These are phyloP conservation scores for Takakia lepidozioides DNA, from an alignment of 225 moss, liverwort and hornwort genomes.

Conservation along the genomic window DNA sequence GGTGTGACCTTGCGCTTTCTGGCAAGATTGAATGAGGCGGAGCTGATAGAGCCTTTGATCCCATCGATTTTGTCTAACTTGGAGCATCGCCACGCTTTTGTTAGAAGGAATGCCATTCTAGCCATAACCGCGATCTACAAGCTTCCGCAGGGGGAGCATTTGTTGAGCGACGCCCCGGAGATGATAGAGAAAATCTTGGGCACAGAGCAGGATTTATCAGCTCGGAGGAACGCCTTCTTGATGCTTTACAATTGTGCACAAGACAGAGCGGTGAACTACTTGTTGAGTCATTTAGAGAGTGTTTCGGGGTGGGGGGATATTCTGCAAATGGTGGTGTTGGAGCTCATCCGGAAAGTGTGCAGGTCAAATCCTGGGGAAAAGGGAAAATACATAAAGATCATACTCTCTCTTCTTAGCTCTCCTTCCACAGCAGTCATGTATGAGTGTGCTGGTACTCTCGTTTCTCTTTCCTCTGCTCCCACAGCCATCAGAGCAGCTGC, in stretches of 20 bases:
- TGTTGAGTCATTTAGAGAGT: slow-evolving; percentile 70
- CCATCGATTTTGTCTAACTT: slow-evolving; percentile 82
- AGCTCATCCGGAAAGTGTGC: slow-evolving; percentile 85
- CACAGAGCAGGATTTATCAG: slow-evolving; percentile 75
- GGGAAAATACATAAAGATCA: slow-evolving; percentile 95
- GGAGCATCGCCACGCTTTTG: slow-evolving; percentile 95
- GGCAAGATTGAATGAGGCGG: slow-evolving; percentile 78
- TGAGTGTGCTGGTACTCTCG: slow-evolving; percentile 84
- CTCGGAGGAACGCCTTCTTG: slow-evolving; percentile 80
- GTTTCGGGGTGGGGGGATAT: slow-evolving; percentile 85
- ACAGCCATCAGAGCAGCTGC: slow-evolving; percentile 92
- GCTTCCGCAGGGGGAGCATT: slow-evolving; percentile 77
- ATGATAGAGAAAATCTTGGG: slow-evolving; percentile 73
- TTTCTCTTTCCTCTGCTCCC: slow-evolving; percentile 89
- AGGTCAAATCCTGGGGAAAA: slow-evolving; percentile 78
- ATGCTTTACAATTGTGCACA: slow-evolving; percentile 95
- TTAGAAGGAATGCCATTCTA: slow-evolving; percentile 78
- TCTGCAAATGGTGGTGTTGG: slow-evolving; percentile 92
- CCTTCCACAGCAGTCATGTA: slow-evolving; percentile 94
- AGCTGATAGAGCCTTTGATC: slow-evolving; percentile 85
- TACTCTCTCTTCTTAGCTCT: slow-evolving; percentile 80
- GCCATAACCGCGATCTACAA: slow-evolving; percentile 88
- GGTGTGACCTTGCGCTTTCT: slow-evolving; percentile 88
- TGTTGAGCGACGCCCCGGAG: slow-evolving; percentile 80
- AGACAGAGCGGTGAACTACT: slow-evolving; percentile 75